Conservation (phyloP, 495 filamentous ascomycete species). For the Penicillium bovifimosum region DNA sequence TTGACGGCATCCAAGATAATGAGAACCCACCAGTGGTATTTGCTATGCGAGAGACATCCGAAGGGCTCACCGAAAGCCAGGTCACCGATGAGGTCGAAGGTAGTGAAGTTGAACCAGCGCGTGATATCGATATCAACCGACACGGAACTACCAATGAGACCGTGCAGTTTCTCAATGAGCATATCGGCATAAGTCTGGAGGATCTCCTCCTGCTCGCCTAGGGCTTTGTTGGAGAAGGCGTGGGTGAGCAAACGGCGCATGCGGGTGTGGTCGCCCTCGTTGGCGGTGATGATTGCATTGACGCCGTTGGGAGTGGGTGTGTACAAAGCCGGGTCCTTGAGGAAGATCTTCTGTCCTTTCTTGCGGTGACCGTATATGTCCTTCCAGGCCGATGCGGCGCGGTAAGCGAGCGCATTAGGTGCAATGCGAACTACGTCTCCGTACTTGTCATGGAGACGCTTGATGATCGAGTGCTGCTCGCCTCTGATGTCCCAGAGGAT, state of each 20-base stretch:
- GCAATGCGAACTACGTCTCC: constrained; percentile 50
- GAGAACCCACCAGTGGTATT: constrained; percentile 45
- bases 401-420: constrained; percentile 50
- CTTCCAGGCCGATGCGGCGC: constrained; percentile 47
- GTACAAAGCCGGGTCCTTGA: constrained; percentile 33
- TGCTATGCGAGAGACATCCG: constrained; percentile 40
- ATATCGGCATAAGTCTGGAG: constrained; percentile 38
- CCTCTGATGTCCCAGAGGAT: constrained; percentile 19
- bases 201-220: constrained; percentile 44
- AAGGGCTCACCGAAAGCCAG: constrained; percentile 43
- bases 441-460: constrained; percentile 45
- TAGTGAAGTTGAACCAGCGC: constrained; percentile 38
- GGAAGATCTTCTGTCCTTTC: constrained; percentile 24
- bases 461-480: constrained; percentile 21
- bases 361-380: constrained; percentile 52
- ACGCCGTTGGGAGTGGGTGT: constrained; percentile 21
- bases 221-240: constrained; percentile 46
- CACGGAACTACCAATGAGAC: constrained; percentile 18
- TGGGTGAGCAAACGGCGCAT: constrained; percentile 42
- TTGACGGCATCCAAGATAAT: constrained; percentile 26
- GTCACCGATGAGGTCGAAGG: constrained; percentile 46
- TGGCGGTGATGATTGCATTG: constrained; percentile 30
- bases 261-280: constrained; percentile 41
- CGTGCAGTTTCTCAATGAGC: constrained; percentile 22
- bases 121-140: constrained; percentile 29